Evolutionary conservation across 2,329 filamentous ascomycete species (phyloP).

Genomic region (Penicillium sp.): DNA sequence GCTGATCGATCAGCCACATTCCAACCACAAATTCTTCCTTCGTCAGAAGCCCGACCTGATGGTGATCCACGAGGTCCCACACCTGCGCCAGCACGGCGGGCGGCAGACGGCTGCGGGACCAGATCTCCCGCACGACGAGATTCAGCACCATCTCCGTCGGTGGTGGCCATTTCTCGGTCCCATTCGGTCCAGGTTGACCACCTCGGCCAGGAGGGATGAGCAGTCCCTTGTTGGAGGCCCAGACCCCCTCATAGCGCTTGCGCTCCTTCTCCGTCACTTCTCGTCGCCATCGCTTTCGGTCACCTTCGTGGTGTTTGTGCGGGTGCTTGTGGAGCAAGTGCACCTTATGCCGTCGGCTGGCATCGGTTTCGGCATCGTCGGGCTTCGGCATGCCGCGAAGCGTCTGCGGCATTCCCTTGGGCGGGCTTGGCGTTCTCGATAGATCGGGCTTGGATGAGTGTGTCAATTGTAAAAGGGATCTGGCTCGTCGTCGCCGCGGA

Average conservation of each 20-base stretch:
- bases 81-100: slow-evolving; percentile 41
- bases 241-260: slow-evolving; percentile 51
- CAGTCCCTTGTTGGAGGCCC: slow-evolving; percentile 50
- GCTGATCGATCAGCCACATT: slow-evolving; percentile 52
- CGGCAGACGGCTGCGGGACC: slow-evolving; percentile 48
- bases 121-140: slow-evolving; percentile 49
- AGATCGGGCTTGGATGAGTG: slow-evolving; percentile 30
- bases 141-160: slow-evolving; percentile 44
- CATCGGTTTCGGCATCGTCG: slow-evolving; percentile 35
- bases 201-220: slow-evolving; percentile 27
- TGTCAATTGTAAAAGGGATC: slow-evolving; percentile 36
- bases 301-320: slow-evolving; percentile 49
- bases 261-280: slow-evolving; percentile 46
- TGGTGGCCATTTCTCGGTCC: slow-evolving; percentile 22
- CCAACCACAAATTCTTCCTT: slow-evolving; percentile 51
- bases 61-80: slow-evolving; percentile 47
- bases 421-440: slow-evolving; percentile 36
- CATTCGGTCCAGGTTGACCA: slow-evolving; percentile 3
- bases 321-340: slow-evolving; percentile 46
- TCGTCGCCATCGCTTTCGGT: slow-evolving; percentile 47
- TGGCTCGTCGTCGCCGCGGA: slow-evolving; percentile 38
- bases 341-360: slow-evolving; percentile 30
- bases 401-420: slow-evolving; percentile 42
- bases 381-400: slow-evolving; percentile 40
- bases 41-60: slow-evolving; percentile 37